phyloP scores from a whole-genome alignment of 2,329 filamentous ascomycete species.

The Sordariomycetes sp. region DNA sequence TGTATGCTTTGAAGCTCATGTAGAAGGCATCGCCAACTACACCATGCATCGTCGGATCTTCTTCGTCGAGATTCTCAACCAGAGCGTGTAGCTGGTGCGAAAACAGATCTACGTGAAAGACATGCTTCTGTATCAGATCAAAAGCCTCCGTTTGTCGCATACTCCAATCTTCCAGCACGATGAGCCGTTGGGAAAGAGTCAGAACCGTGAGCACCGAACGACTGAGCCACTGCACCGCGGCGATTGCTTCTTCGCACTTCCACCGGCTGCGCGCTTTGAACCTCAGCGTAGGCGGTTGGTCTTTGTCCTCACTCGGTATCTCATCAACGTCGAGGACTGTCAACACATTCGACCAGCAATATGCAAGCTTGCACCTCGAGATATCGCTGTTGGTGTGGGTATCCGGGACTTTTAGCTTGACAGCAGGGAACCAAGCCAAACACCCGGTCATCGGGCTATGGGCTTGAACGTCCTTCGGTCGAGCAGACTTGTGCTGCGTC shows the following conservation, averaged over 20 bases:
- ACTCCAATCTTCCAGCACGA: slow-evolving; percentile 82
- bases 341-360: slow-evolving; percentile 98
- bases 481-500: slow-evolving; percentile 87
- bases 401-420: slow-evolving; percentile 75
- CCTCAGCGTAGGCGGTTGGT: slow-evolving; percentile 67
- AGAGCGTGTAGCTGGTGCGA: slow-evolving; percentile 76
- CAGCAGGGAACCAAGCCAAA: slow-evolving; percentile 93
- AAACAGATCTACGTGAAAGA: slow-evolving; percentile 86
- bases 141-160: slow-evolving; percentile 93
- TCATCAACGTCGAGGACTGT: slow-evolving; percentile 87
- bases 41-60: slow-evolving; percentile 83
- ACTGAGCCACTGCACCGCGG: slow-evolving; percentile 93
- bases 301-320: slow-evolving; percentile 55
- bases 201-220: slow-evolving; percentile 84
- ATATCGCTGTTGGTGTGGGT: slow-evolving; percentile 56
- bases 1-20: slow-evolving; percentile 96
- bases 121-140: slow-evolving; percentile 83
- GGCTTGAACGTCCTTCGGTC: slow-evolving; percentile 82
- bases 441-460: slow-evolving; percentile 92
- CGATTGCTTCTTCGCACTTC: slow-evolving; percentile 91
- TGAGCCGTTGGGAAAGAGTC: slow-evolving; percentile 86
- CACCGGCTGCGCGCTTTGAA: slow-evolving; percentile 82
- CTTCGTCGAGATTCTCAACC: slow-evolving; percentile 81
- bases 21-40: slow-evolving; percentile 96
- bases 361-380: slow-evolving; percentile 81